Conservation (phyloP, 441 rosid genomes). For the Populus hybrid region DNA sequence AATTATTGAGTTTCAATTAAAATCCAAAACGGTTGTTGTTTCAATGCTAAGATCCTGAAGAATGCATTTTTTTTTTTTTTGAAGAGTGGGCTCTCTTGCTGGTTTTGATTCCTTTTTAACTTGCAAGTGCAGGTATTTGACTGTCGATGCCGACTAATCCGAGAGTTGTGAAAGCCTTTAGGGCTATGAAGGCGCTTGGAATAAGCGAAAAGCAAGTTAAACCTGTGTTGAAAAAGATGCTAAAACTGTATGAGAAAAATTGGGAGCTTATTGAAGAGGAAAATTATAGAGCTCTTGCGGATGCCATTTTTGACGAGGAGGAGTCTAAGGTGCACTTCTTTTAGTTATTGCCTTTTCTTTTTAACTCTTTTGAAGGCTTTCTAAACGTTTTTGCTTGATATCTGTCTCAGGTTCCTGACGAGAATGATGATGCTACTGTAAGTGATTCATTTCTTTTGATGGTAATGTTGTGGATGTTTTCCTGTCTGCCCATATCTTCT, state of each 20-base stretch:
- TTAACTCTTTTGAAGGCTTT: background rate
- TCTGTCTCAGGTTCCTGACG: constrained; percentile 39
- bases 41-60: too few species aligned
- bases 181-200: constrained; percentile 11
- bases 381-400: constrained; percentile 1
- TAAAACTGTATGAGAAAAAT: constrained; percentile 52
- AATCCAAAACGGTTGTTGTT: too few species aligned
- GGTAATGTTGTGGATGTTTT: background rate
- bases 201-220: background rate
- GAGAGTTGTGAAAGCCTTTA: constrained; percentile 7
- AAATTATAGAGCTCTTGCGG: constrained; percentile 37
- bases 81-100: too few species aligned
- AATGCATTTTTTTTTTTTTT: too few species aligned
- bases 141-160: background rate
- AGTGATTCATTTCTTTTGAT: constrained; percentile 20
- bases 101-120: too few species aligned
- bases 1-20: too few species aligned
- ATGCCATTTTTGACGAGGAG: constrained; percentile 3
- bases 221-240: constrained; percentile 30
- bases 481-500: constrained; percentile 7
- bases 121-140: too few species aligned
- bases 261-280: constrained; percentile 71
- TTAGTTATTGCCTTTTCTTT: background rate
- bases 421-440: constrained; percentile 32
- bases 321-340: background rate